These are phyloP conservation scores for Geum urbanum DNA, from an alignment of 306 rosid species.

Conservation along the genomic window DNA sequence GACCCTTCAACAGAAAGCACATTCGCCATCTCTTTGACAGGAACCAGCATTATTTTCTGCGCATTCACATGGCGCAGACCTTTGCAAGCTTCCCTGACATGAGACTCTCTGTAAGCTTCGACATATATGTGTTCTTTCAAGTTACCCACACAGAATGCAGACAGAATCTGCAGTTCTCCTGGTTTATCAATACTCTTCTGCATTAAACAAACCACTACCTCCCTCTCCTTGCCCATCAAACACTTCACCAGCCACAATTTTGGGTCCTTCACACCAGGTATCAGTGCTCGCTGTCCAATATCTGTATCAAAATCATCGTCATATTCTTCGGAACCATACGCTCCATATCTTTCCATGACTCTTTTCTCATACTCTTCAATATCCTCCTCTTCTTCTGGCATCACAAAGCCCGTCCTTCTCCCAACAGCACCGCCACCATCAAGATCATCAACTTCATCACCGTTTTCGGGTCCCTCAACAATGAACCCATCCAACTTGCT, in stretches of 20 bases:
- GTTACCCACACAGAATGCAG: slow-evolving; percentile 77
- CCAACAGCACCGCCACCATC: background rate
- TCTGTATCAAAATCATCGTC: slow-evolving; percentile 62
- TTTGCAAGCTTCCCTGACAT: slow-evolving; percentile 93
- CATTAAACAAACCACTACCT: slow-evolving; percentile 73
- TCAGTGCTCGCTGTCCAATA: slow-evolving; percentile 80
- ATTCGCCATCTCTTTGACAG: slow-evolving; percentile 51
- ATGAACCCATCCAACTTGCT: background rate
- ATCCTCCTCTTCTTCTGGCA: slow-evolving; percentile 68
- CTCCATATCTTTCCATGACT: slow-evolving; percentile 53
- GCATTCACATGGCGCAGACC: slow-evolving; percentile 58
- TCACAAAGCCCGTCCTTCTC: slow-evolving; percentile 49
- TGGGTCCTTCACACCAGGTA: slow-evolving; percentile 91
- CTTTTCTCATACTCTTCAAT: slow-evolving; percentile 68
- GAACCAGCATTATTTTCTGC: slow-evolving; percentile 75
- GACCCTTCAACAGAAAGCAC: background rate
- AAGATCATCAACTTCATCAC: slow-evolving; percentile 49
- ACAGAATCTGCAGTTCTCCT: slow-evolving; percentile 65
- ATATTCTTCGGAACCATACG: slow-evolving; percentile 27
- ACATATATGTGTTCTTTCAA: slow-evolving; percentile 69
- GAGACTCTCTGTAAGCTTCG: slow-evolving; percentile 94
- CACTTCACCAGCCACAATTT: slow-evolving; percentile 95
- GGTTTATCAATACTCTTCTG: slow-evolving; percentile 82
- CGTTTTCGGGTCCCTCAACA: slow-evolving; percentile 45
- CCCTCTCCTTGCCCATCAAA: slow-evolving; percentile 80